phyloP scores from a whole-genome alignment of 2,329 filamentous ascomycete species.

The Spiromastix sp. region DNA sequence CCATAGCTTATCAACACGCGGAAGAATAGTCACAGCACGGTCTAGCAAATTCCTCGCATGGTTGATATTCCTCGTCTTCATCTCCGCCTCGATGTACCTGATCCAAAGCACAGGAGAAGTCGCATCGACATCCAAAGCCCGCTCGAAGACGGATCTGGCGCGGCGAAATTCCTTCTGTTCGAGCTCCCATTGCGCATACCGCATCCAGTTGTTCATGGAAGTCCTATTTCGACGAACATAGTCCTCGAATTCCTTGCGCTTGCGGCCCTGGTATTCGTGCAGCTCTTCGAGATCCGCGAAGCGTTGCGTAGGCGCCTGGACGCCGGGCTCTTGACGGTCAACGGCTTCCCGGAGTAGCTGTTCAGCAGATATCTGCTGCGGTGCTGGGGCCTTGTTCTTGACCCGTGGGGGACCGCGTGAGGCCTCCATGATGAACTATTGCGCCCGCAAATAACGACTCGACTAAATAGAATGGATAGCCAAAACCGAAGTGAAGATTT shows the following conservation, averaged over 20 bases:
- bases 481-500: too few species aligned
- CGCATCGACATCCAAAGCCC: slow-evolving; percentile 82
- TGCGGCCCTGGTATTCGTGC: slow-evolving; percentile 92
- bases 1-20: slow-evolving; percentile 91
- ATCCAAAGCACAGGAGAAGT: slow-evolving; percentile 84
- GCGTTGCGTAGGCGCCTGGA: slow-evolving; percentile 85
- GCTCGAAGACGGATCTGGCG: slow-evolving; percentile 86
- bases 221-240: slow-evolving; percentile 91
- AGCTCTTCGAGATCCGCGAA: slow-evolving; percentile 96
- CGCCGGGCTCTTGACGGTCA: slow-evolving; percentile 78
- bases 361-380: slow-evolving; percentile 86
- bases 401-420: slow-evolving; percentile 87
- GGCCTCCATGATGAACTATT: slow-evolving; percentile 69
- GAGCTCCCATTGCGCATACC: slow-evolving; percentile 93
- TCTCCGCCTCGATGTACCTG: slow-evolving; percentile 89
- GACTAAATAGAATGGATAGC: too few species aligned
- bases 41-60: slow-evolving; percentile 92
- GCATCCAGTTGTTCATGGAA: slow-evolving; percentile 98
- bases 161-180: slow-evolving; percentile 96
- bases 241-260: slow-evolving; percentile 93
- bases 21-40: slow-evolving; percentile 83
- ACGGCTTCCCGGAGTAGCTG: slow-evolving; percentile 95
- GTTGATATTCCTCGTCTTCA: slow-evolving; percentile 92
- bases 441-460: too few species aligned
- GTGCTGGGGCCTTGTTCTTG: slow-evolving; percentile 96